Base-by-base conservation (phyloP, 2,329 filamentous ascomycete species). In the Fusarium sp. region DNA sequence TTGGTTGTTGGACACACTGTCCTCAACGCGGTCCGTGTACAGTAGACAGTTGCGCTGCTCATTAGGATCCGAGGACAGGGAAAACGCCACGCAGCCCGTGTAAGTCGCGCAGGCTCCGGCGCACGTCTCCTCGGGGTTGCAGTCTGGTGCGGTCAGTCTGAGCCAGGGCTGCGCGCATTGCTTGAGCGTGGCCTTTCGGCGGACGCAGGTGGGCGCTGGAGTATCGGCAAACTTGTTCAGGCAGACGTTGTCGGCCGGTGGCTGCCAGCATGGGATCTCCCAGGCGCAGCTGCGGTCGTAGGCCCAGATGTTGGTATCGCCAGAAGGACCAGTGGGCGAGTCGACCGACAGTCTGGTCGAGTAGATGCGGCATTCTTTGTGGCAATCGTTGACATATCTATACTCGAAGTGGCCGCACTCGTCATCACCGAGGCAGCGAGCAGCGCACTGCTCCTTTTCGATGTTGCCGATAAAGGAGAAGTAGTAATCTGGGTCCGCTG, bases 171-270 rank as follows among this genome's bases (percentile, higher is more conserved):
- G 31, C 6, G 62, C 53, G 8, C 62, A 64, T 5, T 55, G 20
- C 62, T 64, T 64, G 31, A 59, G 62, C 2, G 62, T 64, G 31
- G 38, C 53, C 53, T 59, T 64, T 24, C n/a, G 53, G 5, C 53
- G 53, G 31, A 33, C 57, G 10, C 62, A 64, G 1, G 53, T 27
- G 5, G n/a, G 49, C 20, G 5, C 38, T 24, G 53, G 53, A 10
- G 62, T 59, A 24, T 64, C 38, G 29, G 40, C 53, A 22, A 59
- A 35, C 40, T 38, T 64, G 62, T 64, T 64, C 8, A 64, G 11
- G 53, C 62, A 64, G 53, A 46, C 12, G 10, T 33, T 38, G 3
- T 49, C 53, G 12, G 44, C 62, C 1, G 62, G 62, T 1, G 44
- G 46, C 10, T 44, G 16, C 16, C 17, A 36, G 40, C 62, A 64